These are phyloP conservation scores for Lentinus brumalis DNA, from an alignment of 768 basidiomycete genomes.

Conservation along the genomic window DNA sequence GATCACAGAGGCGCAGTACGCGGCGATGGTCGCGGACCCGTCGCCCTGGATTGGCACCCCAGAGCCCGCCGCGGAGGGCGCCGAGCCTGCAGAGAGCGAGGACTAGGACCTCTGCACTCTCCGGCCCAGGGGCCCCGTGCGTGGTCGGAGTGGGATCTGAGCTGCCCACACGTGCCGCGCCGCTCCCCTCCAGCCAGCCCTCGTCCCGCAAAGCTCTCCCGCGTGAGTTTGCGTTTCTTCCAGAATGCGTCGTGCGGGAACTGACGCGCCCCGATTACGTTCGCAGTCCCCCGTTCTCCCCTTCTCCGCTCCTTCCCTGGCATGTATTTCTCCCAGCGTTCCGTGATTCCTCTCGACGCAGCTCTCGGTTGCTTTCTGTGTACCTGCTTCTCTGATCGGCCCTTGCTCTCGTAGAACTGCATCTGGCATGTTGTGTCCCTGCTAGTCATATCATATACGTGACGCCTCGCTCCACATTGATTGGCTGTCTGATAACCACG, in stretches of 20 bases:
- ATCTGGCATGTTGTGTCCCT: slow-evolving; percentile 17
- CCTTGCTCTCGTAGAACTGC: slow-evolving; percentile 8
- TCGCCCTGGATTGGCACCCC: slow-evolving; percentile 16
- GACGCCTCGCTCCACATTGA: too few species aligned
- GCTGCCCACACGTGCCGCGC: background rate
- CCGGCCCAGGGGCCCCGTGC: background rate
- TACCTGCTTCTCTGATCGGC: slow-evolving; percentile 7
- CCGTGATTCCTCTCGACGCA: background rate
- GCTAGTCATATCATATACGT: background rate
- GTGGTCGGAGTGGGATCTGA: background rate
- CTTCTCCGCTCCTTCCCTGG: background rate
- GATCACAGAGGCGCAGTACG: slow-evolving; percentile 25
- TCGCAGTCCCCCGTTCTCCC: slow-evolving; percentile 6
- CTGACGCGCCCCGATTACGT: background rate
- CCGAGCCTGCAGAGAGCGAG: background rate
- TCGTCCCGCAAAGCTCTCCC: background rate
- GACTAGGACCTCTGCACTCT: background rate
- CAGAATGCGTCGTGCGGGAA: background rate
- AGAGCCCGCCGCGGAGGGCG: background rate
- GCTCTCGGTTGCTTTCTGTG: slow-evolving; percentile 14
- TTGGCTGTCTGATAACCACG: too few species aligned
- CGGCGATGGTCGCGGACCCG: slow-evolving; percentile 13
- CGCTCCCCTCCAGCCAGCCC: background rate
- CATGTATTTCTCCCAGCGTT: background rate
- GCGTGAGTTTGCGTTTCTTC: slow-evolving; percentile 1